phyloP scores from a whole-genome alignment of 2,329 filamentous ascomycete species.

The Nothophaeocryptopus gaeumannii region DNA sequence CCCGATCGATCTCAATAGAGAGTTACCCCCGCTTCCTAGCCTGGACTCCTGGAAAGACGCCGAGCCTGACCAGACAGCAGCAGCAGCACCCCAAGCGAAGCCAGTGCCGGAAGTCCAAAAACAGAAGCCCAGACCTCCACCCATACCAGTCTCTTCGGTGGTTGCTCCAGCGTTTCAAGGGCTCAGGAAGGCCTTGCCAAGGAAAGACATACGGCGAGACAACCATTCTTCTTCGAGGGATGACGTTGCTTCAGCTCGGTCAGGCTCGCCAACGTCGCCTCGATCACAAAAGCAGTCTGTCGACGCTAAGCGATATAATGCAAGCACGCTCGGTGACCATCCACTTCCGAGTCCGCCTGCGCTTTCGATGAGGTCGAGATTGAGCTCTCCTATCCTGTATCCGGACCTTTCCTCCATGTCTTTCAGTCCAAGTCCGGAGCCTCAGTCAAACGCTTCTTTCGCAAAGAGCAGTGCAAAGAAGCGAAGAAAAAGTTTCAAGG shows the following conservation, averaged over 20 bases:
- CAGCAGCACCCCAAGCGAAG: neutral
- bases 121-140: neutral
- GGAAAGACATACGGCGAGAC: conserved; percentile 4
- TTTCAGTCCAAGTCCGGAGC: conserved; percentile 11
- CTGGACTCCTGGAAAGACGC: conserved; percentile 40
- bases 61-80: conserved; percentile 3
- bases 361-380: conserved; percentile 8
- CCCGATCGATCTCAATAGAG: conserved; percentile 45
- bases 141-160: neutral
- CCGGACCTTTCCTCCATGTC: conserved; percentile 11
- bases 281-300: conserved; percentile 21
- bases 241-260: conserved; percentile 18
- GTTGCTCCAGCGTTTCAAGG: conserved; percentile 10
- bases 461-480: conserved; percentile 4
- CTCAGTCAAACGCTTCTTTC: conserved; percentile 1
- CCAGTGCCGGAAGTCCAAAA: neutral
- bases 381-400: conserved; percentile 9
- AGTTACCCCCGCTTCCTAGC: conserved; percentile 48
- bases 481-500: too few species aligned
- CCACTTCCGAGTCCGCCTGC: conserved; percentile 16
- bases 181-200: conserved; percentile 13
- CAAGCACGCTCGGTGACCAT: conserved; percentile 2
- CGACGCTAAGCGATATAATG: conserved; percentile 6
- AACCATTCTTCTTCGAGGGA: neutral
- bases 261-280: conserved; percentile 24